A percentile compares a stretch with the other conserved stretches of the same genome.
These are phyloP conservation scores for Colletotrichum kahawae DNA, from an alignment of 2,329 filamentous ascomycete genomes.

Conservation along the genomic window DNA sequence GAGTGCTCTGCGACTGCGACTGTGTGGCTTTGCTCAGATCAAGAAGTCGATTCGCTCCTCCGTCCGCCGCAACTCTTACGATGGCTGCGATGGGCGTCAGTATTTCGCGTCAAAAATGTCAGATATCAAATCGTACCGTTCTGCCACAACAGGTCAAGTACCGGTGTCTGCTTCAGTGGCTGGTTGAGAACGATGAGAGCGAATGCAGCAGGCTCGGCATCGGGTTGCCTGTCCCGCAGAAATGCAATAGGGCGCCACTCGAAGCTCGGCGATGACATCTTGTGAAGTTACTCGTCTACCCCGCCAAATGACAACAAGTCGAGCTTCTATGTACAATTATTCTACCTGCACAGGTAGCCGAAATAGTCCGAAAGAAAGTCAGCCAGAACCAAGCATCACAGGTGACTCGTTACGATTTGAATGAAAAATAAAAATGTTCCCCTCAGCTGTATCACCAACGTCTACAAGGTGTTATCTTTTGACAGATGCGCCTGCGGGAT, in stretches of 20 bases:
- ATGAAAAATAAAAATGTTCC: background rate
- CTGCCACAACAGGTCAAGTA: constrained; percentile 55
- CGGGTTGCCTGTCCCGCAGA: constrained; percentile 35
- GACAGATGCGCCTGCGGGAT: background rate
- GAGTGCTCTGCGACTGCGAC: background rate
- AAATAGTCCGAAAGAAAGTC: background rate
- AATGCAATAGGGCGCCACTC: constrained; percentile 46
- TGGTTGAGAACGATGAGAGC: constrained; percentile 59
- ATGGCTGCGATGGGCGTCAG: constrained; percentile 52
- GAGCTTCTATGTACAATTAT: background rate
- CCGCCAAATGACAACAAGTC: background rate
- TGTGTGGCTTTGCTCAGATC: constrained; percentile 31
- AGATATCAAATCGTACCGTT: constrained; percentile 42
- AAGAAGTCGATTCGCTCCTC: constrained; percentile 81
- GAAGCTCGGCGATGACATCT: constrained; percentile 24
- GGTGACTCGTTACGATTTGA: background rate
- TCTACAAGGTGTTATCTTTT: background rate
- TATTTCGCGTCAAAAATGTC: background rate
- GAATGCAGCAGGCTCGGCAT: constrained; percentile 34
- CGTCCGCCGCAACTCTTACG: constrained; percentile 83
- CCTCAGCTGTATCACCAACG: background rate
- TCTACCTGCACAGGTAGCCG: background rate
- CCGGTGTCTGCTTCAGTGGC: constrained; percentile 49
- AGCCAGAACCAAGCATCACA: background rate
- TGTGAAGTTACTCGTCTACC: background rate